A percentile compares a stretch with the other conserved stretches of the same genome.
phyloP scores from a whole-genome alignment of 108 stramenopile species.

The Hondaea fermentalgiana region DNA sequence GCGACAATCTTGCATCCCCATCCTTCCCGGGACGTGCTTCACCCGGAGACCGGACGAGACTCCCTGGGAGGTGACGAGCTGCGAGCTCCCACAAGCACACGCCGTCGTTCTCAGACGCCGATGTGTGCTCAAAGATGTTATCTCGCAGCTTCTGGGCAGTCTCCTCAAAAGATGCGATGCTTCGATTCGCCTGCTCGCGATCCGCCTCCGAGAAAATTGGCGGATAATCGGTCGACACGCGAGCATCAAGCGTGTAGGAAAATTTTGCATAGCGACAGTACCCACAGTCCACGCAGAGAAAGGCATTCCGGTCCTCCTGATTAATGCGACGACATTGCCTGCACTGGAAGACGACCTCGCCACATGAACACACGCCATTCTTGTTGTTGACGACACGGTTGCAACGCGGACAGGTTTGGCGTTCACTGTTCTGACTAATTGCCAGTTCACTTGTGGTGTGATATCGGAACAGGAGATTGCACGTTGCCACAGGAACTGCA shows the following conservation, averaged over 20 bases:
- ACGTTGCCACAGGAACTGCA: not conserved
- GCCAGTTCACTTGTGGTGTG: not conserved
- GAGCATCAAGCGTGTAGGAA: constrained; percentile 36
- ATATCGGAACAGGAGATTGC: not conserved
- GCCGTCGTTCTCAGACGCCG: not conserved
- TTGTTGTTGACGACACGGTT: constrained; percentile 80
- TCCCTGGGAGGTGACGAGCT: not conserved
- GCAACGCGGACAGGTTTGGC: constrained; percentile 71
- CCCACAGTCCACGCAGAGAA: constrained; percentile 91
- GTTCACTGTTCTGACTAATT: not conserved
- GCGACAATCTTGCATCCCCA: too few relatives aligned
- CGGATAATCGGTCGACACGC: constrained; percentile 25
- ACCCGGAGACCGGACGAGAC: not conserved
- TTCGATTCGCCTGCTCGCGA: not conserved
- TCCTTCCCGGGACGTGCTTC: too few relatives aligned
- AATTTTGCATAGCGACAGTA: constrained; percentile 78
- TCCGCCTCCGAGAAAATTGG: not conserved
- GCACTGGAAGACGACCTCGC: constrained; percentile 89
- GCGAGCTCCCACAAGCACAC: not conserved
- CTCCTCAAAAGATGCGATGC: not conserved
- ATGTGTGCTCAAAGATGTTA: not conserved
- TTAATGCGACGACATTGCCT: constrained; percentile 85
- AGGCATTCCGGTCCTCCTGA: constrained; percentile 83
- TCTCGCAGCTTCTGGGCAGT: not conserved
- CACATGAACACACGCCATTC: constrained; percentile 87